Percentiles rank a stretch among this genome's conserved stretches.
Conservation (phyloP, 306 rosid genomes). For the Purshia tridentata region DNA sequence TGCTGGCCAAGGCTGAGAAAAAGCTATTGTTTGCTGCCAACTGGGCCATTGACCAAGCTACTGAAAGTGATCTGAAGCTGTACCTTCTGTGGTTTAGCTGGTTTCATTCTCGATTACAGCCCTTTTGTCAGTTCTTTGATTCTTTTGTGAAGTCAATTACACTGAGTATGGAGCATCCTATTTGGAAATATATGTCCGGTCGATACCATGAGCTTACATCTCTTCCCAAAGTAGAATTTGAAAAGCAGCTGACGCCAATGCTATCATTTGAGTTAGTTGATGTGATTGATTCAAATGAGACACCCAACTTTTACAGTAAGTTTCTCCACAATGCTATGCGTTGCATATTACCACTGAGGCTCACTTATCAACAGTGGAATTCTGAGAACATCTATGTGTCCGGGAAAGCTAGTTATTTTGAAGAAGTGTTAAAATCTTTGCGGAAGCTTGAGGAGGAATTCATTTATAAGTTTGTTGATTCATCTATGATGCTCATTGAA, state of each 20-base stretch:
- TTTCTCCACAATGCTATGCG: constrained; percentile 53
- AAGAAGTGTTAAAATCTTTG: constrained; percentile 50
- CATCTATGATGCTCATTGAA: constrained; percentile 48
- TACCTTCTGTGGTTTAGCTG: constrained; percentile 65
- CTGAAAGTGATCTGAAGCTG: constrained; percentile 55
- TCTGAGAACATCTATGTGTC: constrained; percentile 37
- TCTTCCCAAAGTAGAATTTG: constrained; percentile 30
- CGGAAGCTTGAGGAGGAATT: constrained; percentile 59
- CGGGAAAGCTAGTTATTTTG: constrained; percentile 29
- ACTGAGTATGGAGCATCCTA: constrained; percentile 55
- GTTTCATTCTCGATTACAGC: constrained; percentile 54
- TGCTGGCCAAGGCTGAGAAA: constrained; percentile 33
- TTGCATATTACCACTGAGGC: constrained; percentile 50
- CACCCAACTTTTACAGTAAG: constrained; percentile 15
- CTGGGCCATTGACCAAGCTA: constrained; percentile 84
- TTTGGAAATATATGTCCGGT: constrained; percentile 58
- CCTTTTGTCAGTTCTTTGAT: constrained; percentile 53
- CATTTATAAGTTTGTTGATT: constrained; percentile 48
- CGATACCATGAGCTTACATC: constrained; percentile 26
- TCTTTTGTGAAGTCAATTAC: constrained; percentile 37
- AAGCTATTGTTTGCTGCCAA: constrained; percentile 75
- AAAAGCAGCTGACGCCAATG: constrained; percentile 50
- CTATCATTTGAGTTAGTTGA: constrained; percentile 55
- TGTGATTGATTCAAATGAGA: constrained; percentile 37
- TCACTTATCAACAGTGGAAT: constrained; percentile 58